Evolutionary conservation across 176 grass and related monocot genomes (phyloP).

Genomic region (Eremochloa ophiuroides): DNA sequence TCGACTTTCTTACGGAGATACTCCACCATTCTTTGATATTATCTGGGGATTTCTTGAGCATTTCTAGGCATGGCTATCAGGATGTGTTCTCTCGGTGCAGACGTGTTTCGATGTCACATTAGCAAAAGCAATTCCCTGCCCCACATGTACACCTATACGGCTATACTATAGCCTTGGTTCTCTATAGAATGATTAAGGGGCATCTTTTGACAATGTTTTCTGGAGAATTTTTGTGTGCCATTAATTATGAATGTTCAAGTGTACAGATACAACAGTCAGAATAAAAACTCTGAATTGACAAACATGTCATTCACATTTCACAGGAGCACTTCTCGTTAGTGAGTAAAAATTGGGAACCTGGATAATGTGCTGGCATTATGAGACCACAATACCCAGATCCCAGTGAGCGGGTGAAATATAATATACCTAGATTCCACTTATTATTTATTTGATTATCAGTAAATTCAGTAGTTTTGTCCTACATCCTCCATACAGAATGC

Average conservation of each 20-base stretch:
- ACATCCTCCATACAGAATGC: no score
- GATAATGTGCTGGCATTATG: background rate
- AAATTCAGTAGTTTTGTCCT: no score
- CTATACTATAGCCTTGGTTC: background rate
- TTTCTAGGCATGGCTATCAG: background rate
- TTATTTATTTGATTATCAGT: no score
- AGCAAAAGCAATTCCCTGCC: background rate
- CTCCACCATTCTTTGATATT: conserved; percentile 65
- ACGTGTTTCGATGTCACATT: background rate
- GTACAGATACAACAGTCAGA: background rate
- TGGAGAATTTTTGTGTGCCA: background rate
- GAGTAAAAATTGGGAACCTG: background rate
- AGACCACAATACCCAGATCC: background rate
- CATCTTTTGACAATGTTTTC: background rate
- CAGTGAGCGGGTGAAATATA: background rate
- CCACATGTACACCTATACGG: background rate
- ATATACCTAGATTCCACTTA: no score
- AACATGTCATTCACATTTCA: background rate
- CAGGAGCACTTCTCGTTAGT: background rate
- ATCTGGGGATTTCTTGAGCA: background rate
- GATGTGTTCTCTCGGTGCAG: background rate
- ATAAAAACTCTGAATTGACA: background rate
- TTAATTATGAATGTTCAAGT: background rate
- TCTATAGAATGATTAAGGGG: background rate
- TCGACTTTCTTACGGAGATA: conserved; percentile 57